Conservation (phyloP, 2,329 filamentous ascomycete genomes). For the Calonectria hongkongensis region DNA sequence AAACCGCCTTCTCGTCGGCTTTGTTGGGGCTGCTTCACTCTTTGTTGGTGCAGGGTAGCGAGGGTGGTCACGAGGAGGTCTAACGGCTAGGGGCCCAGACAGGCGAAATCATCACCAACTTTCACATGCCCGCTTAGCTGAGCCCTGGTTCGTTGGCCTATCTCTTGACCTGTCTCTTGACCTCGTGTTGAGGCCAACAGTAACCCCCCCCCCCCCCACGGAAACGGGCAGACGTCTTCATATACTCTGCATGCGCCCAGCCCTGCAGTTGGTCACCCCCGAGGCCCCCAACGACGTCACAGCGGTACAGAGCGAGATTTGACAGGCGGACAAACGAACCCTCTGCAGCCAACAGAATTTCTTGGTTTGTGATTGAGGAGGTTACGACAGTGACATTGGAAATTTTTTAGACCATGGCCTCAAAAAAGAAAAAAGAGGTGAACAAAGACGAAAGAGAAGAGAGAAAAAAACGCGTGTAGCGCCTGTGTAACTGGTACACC, state of each 20-base stretch:
- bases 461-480: background rate
- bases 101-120: slow-evolving; percentile 12
- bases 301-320: slow-evolving; percentile 7
- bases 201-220: background rate
- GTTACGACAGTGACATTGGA: slow-evolving; percentile 6
- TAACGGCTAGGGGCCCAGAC: background rate
- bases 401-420: slow-evolving; percentile 26
- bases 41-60: slow-evolving; percentile 20
- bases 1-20: background rate
- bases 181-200: slow-evolving; percentile 15
- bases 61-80: slow-evolving; percentile 15
- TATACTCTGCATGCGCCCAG: slow-evolving; percentile 18
- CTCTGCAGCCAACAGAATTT: slow-evolving; percentile 9
- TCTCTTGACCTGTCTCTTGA: slow-evolving; percentile 1
- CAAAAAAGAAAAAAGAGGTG: slow-evolving; percentile 5
- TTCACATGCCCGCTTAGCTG: slow-evolving; percentile 17
- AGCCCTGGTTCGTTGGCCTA: background rate
- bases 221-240: background rate
- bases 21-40: background rate
- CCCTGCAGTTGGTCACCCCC: slow-evolving; percentile 1
- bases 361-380: background rate
- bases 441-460: background rate
- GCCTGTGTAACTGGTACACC: slow-evolving; percentile 20
- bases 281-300: slow-evolving; percentile 19
- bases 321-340: slow-evolving; percentile 8